Evolutionary conservation across 78 protist genomes (phyloP), one percentile per base, ranked within the genome.

Genomic region (Polysphondylium violaceum): DNA sequence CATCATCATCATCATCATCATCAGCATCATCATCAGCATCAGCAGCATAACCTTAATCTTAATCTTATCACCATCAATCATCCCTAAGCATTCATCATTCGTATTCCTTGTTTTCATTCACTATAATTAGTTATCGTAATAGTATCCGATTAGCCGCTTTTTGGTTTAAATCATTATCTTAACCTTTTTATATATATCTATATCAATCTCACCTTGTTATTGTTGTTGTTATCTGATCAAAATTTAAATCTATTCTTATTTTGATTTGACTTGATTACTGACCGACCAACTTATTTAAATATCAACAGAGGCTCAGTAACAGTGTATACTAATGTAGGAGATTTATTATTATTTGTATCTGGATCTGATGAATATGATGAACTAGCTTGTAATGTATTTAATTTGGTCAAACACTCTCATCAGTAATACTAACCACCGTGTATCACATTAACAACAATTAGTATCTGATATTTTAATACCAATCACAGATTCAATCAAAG

Each of bases 341-440:
- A 83, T 25, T 41, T 83, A 59, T 58, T 83, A 72, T 31, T 83
- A 44, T 83, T 83, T 65, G 53, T 83, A 36, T 68, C 50, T 67
- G 90, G 90, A 27, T 50, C 90, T 56, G 78, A 83, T 27, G 78
- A 47, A 40, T 69, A 69, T 60, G 90, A 83, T 69, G 90, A 83
- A 36, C 12, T 83, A 56, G 63, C 90, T 4, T 58, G 90, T 83
- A 83, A 29, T 76, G 25, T n/a, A 17, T 65, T 4, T 56, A 3
- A 23, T 16, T 75, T 11, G 2, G 5, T 19, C 3, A 29, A 56
- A n/a, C 29, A 17, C 16, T 6, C n/a, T n/a, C n/a, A n/a, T n/a
- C n/a, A n/a, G n/a, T n/a, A n/a, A n/a, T n/a, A n/a, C n/a, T n/a
- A n/a, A n/a, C n/a, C n/a, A n/a, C 5, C 7, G 29, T 17, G 7